phyloP scores from a whole-genome alignment of 352 stramenopile genomes.

The Phytophthora palmivora region DNA sequence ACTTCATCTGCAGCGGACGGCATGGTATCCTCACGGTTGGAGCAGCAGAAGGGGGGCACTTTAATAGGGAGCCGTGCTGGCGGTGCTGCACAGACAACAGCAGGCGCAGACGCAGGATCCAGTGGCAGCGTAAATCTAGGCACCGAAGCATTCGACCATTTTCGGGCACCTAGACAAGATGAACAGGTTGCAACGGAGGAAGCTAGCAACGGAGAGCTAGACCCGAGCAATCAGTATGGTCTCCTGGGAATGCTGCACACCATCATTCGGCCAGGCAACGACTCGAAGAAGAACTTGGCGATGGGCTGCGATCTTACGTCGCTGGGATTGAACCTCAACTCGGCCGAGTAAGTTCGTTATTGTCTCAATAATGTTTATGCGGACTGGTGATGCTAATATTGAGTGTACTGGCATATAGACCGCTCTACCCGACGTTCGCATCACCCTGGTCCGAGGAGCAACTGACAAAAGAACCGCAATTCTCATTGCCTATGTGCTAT shows the following conservation, averaged over 20 bases:
- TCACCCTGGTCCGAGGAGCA: constrained; percentile 81
- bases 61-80: constrained; percentile 66
- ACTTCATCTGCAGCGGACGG: constrained; percentile 71
- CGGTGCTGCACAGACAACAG: constrained; percentile 10
- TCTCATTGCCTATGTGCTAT: constrained; percentile 86
- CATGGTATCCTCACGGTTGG: constrained; percentile 55
- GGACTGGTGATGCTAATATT: background rate
- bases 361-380: background rate
- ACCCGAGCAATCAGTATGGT: constrained; percentile 80
- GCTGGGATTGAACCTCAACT: constrained; percentile 87
- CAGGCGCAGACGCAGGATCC: constrained; percentile 1
- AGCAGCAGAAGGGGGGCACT: constrained; percentile 51
- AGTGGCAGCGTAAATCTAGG: constrained; percentile 58
- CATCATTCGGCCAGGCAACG: constrained; percentile 72
- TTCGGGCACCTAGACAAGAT: constrained; percentile 47
- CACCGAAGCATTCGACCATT: constrained; percentile 65
- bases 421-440: constrained; percentile 82
- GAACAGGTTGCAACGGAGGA: constrained; percentile 25
- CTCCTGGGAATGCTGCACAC: constrained; percentile 85
- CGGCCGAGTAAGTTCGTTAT: constrained; percentile 66
- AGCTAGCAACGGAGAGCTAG: constrained; percentile 54
- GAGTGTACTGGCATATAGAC: constrained; percentile 34
- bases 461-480: constrained; percentile 85
- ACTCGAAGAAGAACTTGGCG: constrained; percentile 77
- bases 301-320: constrained; percentile 86